Evolutionary conservation across 108 stramenopile genomes (phyloP), one percentile per base, ranked within the genome.

Genomic region (Aurantiochytrium sp.): DNA sequence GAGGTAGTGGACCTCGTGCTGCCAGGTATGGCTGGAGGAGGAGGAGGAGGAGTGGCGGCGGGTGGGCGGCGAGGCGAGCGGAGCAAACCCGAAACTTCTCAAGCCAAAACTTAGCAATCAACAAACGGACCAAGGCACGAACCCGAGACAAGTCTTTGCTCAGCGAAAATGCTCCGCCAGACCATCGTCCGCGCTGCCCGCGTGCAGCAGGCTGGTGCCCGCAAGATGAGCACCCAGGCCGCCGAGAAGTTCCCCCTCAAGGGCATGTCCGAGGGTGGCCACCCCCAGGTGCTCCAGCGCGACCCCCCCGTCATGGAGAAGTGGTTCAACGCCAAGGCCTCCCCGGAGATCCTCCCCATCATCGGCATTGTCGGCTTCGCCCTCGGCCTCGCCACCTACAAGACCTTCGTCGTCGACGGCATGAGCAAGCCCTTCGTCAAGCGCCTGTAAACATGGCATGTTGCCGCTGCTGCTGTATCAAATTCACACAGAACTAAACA

Each of bases 291-390:
- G 45, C 76, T 83, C 76, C 76, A 83, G 76, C 45, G 51, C 76
- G 76, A 83, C 19, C 49, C 49, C 12, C 51, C 76, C 23, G 6
- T 83, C 76, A 53, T 83, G 49, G 51, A 83, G 49, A 83, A 47
- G 49, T 83, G 76, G 76, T 6, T 83, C 49, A 83, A 83, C 76
- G n/a, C 51, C 45, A 53, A 47, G 51, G 51, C 45, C 49, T 53
- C 45, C 18, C 49, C 76, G 18, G 76, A 83, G 76, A 83, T 83
- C 51, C n/a, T 83, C 76, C 76, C 76, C 45, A 83, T 83, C 76
- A 25, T 83, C 76, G 76, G 10, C 51, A 83, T 83, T 45, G 49
- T 83, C 51, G 76, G 76, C 76, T 53, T 83, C 51, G 76, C 76
- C 51, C 6, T 47, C 76, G 45, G 76, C 76, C 76, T 83, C 51